Evolutionary conservation across 108 stramenopile genomes (phyloP), one percentile per base, ranked within the genome.

Genomic region (Ochromonas danica): DNA sequence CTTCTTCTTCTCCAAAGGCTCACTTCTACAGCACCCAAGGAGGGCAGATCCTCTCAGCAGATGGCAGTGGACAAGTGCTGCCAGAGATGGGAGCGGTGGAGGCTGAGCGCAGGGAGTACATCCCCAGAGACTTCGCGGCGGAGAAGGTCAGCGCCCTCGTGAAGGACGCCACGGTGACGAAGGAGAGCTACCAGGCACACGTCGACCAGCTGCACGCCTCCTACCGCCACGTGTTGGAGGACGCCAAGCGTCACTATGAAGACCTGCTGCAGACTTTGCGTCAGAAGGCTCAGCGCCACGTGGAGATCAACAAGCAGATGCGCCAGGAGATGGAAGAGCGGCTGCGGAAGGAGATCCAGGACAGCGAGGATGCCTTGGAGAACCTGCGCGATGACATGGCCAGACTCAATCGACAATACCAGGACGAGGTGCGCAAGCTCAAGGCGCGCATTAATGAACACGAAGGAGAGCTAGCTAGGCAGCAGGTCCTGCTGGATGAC

Each of bases 311-410:
- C 3, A 27, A 36, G 38, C 43, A 33, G 10, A 14, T 60, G 31
- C 6, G 38, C 3, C 43, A 75, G 72, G 27, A 75, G 38, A 45
- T 45, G 36, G 72, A 75, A 75, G 27, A 75, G 3, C 3, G 38
- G 28, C 40, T 42, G 6, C 3, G 10, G 27, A 17, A 75, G 6
- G 72, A 75, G 31, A 14, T 75, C 3, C n/a, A n/a, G 17, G 27
- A 42, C 6, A 75, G 31, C 22, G 72, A 75, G 31, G 31, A 75
- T 3, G 40, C 6, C 14, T 10, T 75, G 3, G 72, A 75, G 22
- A 33, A 75, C 3, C 38, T 75, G 40, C 36, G 72, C 6, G 72
- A 75, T 60, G 25, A 3, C 22, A 75, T 57, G 43, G 72, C 72
- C 30, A 42, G 10, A 57, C 6, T 10, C 6, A 60, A 17, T 31